Percentiles rank a stretch among this genome's conserved stretches.
phyloP scores from a whole-genome alignment of 1,284 basidiomycete genomes.

The Bjerkandera adusta region DNA sequence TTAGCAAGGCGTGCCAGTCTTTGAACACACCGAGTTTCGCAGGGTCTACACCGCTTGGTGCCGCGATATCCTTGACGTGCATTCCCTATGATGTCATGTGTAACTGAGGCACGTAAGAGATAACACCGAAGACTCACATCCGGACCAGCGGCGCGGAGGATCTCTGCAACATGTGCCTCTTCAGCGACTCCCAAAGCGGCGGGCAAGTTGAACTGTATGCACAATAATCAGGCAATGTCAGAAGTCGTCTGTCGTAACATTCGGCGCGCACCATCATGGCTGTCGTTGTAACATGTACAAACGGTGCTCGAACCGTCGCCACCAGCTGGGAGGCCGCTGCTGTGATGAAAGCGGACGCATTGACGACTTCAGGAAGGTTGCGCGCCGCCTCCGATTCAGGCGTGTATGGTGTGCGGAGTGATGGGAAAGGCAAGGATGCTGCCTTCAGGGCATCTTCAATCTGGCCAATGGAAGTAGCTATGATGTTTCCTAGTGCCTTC shows the following conservation, averaged over 20 bases:
- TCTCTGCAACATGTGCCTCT: conserved; percentile 34
- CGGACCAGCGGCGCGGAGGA: conserved; percentile 34
- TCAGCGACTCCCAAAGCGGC: conserved; percentile 27
- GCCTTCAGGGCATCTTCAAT: conserved; percentile 1
- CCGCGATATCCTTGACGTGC: conserved; percentile 24
- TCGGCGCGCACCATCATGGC: background rate
- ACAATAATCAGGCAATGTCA: background rate
- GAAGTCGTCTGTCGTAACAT: background rate
- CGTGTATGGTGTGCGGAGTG: conserved; percentile 14
- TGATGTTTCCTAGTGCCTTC: conserved; percentile 3
- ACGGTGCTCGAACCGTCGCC: conserved; percentile 16
- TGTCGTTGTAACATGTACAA: conserved; percentile 5
- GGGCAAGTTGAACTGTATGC: conserved; percentile 18
- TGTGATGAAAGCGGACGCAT: conserved; percentile 8
- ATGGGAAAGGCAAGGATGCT: conserved; percentile 10
- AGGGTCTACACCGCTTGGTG: conserved; percentile 15
- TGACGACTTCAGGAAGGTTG: conserved; percentile 12
- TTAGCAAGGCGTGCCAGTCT: background rate
- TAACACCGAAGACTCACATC: conserved; percentile 19
- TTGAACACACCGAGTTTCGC: conserved; percentile 15
- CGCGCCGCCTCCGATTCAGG: conserved; percentile 16
- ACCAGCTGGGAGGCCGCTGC: conserved; percentile 21
- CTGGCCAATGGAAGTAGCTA: background rate
- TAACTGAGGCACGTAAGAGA: background rate
- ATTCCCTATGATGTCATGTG: conserved; percentile 15